Evolutionary conservation across 2,329 filamentous ascomycete genomes (phyloP).

Genomic region (Botrytis medusae): DNA sequence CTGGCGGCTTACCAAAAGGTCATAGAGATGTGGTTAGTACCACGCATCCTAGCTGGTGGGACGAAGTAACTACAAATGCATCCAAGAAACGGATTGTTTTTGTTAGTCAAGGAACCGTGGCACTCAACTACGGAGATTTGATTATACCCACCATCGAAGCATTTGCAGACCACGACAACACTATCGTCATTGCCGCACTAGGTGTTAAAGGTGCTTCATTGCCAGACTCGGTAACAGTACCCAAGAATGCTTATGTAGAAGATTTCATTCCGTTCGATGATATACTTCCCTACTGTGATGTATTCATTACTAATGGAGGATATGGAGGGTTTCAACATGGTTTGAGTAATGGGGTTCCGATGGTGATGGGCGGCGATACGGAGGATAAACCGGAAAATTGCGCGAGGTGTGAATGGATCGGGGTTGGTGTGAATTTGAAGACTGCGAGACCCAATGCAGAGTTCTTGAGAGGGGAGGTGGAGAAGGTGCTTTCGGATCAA

Average conservation of each 20-base stretch:
- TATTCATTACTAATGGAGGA: slow-evolving; percentile 42
- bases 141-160: slow-evolving; percentile 42
- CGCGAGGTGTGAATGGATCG: neutral
- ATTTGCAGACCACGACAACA: slow-evolving; percentile 37
- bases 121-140: slow-evolving; percentile 36
- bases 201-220: slow-evolving; percentile 32
- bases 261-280: slow-evolving; percentile 42
- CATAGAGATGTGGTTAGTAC: neutral
- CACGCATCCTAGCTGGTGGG: slow-evolving; percentile 47
- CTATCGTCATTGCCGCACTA: slow-evolving; percentile 40
- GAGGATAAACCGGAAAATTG: slow-evolving; percentile 40
- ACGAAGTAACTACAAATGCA: slow-evolving; percentile 42
- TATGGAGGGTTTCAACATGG: slow-evolving; percentile 41
- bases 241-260: slow-evolving; percentile 38
- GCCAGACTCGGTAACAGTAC: slow-evolving; percentile 35
- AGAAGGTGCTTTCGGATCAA: neutral
- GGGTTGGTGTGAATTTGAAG: neutral
- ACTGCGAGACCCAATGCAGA: neutral
- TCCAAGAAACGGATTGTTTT: slow-evolving; percentile 41
- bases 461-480: neutral
- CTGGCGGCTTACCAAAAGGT: neutral
- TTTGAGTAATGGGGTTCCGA: slow-evolving; percentile 38
- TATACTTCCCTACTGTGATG: slow-evolving; percentile 39
- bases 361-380: slow-evolving; percentile 39
- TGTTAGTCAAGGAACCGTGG: slow-evolving; percentile 42